Evolutionary conservation across 441 rosid genomes (phyloP), one percentile per base, ranked within the genome.

Genomic region (Corymbia citriodora): DNA sequence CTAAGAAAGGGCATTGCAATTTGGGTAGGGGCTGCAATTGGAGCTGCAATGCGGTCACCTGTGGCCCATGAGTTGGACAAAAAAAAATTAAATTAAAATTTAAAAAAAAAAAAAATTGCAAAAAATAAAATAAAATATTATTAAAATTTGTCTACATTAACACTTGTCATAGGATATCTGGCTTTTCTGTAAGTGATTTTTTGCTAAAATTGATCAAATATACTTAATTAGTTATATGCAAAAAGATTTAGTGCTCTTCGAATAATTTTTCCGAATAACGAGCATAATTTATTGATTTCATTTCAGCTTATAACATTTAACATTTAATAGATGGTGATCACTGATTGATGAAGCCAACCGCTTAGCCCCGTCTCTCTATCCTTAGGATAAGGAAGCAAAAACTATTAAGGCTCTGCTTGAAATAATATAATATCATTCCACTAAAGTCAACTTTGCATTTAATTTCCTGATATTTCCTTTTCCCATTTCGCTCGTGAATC

Each of bases 131-230:
- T 1, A 4, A 59, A 59, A 59, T 9, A 25, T 23, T 59, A 25
- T 59, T 59, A 59, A 59, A 25, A 25, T 59, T 9, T 59, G 45
- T 59, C 10, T 25, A 4, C 25, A 10, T 59, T 59, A 59, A 0
- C 45, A 40, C 45, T 40, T 59, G 65, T 59, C n/a, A 57, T 55
- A 14, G 19, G 57, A 55, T 55, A 5, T 8, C 1, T 55, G 19
- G 23, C 9, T 17, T 55, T 55, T 17, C 7, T 6, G 23, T 1
- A 0, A 7, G 0, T 18, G 3, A 55, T 21, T 55, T 55, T 1
- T 55, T 1, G 23, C 19, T 1, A 19, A 55, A 59, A 59, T 59
- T 59, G 0, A 2, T 59, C 1, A 0, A 23, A 23, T 0, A 0
- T 1, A 57, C 29, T 59, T 7, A 59, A 59, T 59, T 25, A 13